Evolutionary conservation across 2,329 filamentous ascomycete genomes (phyloP), one percentile per base, ranked within the genome.

Genomic region (Fusarium sp.): DNA sequence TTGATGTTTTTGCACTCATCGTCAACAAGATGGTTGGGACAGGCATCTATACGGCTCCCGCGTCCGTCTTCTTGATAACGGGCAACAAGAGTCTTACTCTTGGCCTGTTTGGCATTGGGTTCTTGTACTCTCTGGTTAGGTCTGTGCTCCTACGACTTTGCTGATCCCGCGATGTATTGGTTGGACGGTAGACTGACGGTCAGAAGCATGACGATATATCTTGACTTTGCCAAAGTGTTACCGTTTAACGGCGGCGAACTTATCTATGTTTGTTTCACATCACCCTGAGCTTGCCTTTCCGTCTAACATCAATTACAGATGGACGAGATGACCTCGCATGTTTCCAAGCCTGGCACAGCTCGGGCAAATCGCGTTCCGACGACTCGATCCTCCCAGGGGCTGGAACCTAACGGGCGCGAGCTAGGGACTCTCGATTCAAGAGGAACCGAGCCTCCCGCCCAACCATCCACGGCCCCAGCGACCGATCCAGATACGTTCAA

Each of bases 11-110:
- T 53, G 40, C 55, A 0, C 62, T 65, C 33, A 60, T 65, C 10
- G 62, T 65, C 55, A 65, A 65, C 27, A 65, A 60, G n/a, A 65
- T 65, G 62, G 42, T 65, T 27, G 62, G 62, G 5, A 65, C 42
- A 5, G 62, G 62, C 31, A 65, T 65, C 55, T 65, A 53, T 31
- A 49, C 55, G 8, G 42, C 62, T 4, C 62, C 62, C 4, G 55
- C 62, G 11, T 36, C 55, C 16, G 62, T 60, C 22, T 60, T 51
- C 11, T 14, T 60, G 31, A 46, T 65, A 6, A 65, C 62, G 2
- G 62, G 62, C 22, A 60, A 60, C 55, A 65, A 65, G 33, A 42
- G 22, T 10, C 36, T 65, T 12, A 65, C 62, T 2, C 36, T 65
- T 12, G 42, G 33, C 8, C 22, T 65, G 5, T 65, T 65, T 53